Percentiles rank a stretch among this genome's conserved stretches.
Conservation (phyloP, 768 basidiomycete species). For the Lentinula guzmanii region DNA sequence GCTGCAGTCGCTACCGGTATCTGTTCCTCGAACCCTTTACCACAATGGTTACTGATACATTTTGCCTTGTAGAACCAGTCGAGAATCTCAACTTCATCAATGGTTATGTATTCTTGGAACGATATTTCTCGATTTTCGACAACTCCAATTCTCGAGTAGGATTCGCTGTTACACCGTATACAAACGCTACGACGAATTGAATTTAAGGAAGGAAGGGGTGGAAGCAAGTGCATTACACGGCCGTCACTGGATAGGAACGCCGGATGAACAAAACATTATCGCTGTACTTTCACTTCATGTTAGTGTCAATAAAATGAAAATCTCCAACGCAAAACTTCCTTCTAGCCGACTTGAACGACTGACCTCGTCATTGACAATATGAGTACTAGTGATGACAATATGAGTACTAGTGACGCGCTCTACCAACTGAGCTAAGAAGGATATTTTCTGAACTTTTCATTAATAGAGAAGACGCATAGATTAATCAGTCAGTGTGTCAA, state of each 20-base stretch:
- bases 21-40: too few species aligned
- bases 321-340: background rate
- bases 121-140: constrained; percentile 61
- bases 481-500: too few species aligned
- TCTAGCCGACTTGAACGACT: background rate
- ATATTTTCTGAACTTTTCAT: too few species aligned
- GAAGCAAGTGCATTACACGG: too few species aligned
- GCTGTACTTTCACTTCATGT: too few species aligned
- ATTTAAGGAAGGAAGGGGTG: too few species aligned
- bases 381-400: constrained; percentile 7
- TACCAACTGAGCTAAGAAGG: constrained; percentile 15
- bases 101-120: constrained; percentile 1
- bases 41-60: too few species aligned
- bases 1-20: constrained; percentile 31
- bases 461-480: too few species aligned
- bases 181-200: background rate
- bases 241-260: too few species aligned
- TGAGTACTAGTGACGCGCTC: constrained; percentile 11
- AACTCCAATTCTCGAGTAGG: constrained; percentile 31
- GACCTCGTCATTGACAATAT: background rate
- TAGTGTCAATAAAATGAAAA: background rate
- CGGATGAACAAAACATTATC: too few species aligned
- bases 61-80: constrained; percentile 5
- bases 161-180: background rate
- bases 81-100: constrained; percentile 50